These are phyloP conservation scores for Trifolium fragiferum DNA, from an alignment of 306 rosid species.

Conservation along the genomic window DNA sequence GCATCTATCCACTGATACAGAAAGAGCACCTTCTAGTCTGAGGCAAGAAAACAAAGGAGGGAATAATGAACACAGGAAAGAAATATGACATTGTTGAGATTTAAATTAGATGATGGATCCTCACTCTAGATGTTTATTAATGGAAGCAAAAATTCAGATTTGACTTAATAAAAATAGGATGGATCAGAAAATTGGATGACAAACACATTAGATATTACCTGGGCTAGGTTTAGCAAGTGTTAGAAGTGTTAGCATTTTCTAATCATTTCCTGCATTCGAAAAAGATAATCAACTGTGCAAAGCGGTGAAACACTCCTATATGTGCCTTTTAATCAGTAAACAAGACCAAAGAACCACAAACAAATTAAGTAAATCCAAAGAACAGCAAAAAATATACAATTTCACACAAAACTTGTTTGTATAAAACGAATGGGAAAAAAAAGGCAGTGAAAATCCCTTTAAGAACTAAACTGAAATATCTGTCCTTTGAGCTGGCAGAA, in stretches of 20 bases:
- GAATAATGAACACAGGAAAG: slow-evolving; percentile 45
- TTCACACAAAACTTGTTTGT: slow-evolving; percentile 7
- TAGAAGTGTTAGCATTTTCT: slow-evolving; percentile 54
- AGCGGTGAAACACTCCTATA: slow-evolving; percentile 37
- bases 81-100: slow-evolving; percentile 34
- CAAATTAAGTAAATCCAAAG: not conserved
- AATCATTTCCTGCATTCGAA: slow-evolving; percentile 58
- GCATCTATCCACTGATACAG: slow-evolving; percentile 49
- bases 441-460: not conserved
- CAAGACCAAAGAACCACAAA: slow-evolving; percentile 25
- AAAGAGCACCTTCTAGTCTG: slow-evolving; percentile 49
- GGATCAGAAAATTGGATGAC: slow-evolving; percentile 46
- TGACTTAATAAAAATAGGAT: slow-evolving; percentile 45
- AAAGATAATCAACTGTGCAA: slow-evolving; percentile 48
- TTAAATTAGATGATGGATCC: slow-evolving; percentile 44
- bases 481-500: slow-evolving; percentile 11
- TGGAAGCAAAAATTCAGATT: slow-evolving; percentile 44
- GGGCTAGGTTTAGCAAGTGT: slow-evolving; percentile 51
- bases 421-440: not conserved
- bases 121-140: slow-evolving; percentile 39
- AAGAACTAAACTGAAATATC: slow-evolving; percentile 25
- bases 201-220: slow-evolving; percentile 56
- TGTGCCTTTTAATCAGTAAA: slow-evolving; percentile 45
- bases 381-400: not conserved
- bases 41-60: slow-evolving; percentile 53